Base-by-base conservation (phyloP, 257 asterid genomes). In the Leonotis leonurus region DNA sequence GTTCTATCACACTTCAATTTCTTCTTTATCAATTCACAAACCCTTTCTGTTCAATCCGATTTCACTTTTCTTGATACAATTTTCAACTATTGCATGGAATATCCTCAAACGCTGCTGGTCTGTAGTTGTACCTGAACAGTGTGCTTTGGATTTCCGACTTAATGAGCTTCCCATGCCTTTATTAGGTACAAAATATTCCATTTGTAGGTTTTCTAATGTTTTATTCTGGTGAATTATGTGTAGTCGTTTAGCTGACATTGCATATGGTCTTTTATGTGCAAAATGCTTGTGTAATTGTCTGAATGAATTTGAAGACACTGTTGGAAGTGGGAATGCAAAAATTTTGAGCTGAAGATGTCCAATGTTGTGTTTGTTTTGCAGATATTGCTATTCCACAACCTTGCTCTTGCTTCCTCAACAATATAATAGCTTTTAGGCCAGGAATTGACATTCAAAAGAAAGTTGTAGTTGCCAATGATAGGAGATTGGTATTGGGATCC, bases 111-210 rank as follows among this genome's bases (percentile, higher is more conserved):
- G 57, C 56, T 62, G 44, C 69, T 73, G 20, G 43, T 20, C 20
- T 22, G 33, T 48, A 1, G 5, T 63, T 65, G 51, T 40, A 16
- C 62, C 60, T 77, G 65, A 54, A 63, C 66, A 57, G 62, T 59
- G 77, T 59, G 71, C 35, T 60, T 44, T 67, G 84, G 79, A 39
- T 43, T 67, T 72, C 67, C 60, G 85, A 77, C 75, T 88, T 90
- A 72, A 89, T 92, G 99, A 84, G 88, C 95, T 74, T 64, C 82
- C 84, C 96, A 92, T 92, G 99, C 92, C 90, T 85, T 85, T 89
- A 72, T 75, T 83, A 83, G 95, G 96, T 92, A n/a, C n/a, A 56
- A 70, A 30, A 16, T 0, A 13, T 5, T 8, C 44, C 18, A 9
- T 43, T 26, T 30, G n/a, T 12, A 35, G 65, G 5, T 45, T 61